Evolutionary conservation across 1,284 basidiomycete species (phyloP).

Genomic region (Hemileccinum hortonii): DNA sequence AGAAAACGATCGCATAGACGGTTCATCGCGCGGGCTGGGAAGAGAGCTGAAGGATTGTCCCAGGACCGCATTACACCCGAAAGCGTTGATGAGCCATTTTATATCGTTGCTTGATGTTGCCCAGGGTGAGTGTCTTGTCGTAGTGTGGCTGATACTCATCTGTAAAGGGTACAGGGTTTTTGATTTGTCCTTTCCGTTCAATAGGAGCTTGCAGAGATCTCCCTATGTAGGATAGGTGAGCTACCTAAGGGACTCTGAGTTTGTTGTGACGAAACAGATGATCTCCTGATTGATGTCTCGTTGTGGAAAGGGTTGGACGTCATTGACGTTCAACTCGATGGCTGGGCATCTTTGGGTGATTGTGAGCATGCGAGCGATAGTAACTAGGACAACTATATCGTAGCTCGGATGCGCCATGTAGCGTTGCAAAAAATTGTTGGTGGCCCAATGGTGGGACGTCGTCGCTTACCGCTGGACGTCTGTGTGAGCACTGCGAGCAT

Average conservation of each 20-base stretch:
- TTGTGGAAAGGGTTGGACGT: background rate
- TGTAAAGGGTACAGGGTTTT: slow-evolving; percentile 4
- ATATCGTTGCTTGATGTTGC: slow-evolving; percentile 10
- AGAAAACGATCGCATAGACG: slow-evolving; percentile 59
- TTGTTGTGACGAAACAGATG: slow-evolving; percentile 5
- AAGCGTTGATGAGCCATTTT: slow-evolving; percentile 1
- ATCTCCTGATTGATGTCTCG: slow-evolving; percentile 11
- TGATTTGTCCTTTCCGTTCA: background rate
- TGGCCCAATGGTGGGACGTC: no score
- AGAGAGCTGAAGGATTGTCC: slow-evolving; percentile 3
- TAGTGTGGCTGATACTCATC: background rate
- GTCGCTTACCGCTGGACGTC: slow-evolving; percentile 21
- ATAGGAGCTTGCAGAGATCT: background rate
- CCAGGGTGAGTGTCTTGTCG: slow-evolving; percentile 11
- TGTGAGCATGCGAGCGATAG: slow-evolving; percentile 5
- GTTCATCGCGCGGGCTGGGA: slow-evolving; percentile 18
- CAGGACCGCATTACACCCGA: background rate
- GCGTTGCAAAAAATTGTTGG: slow-evolving; percentile 23
- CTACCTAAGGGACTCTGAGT: background rate
- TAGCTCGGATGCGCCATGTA: slow-evolving; percentile 15
- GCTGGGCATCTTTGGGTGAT: background rate
- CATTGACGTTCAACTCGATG: background rate
- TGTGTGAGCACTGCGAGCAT: slow-evolving; percentile 21
- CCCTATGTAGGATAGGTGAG: slow-evolving; percentile 2
- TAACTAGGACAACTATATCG: slow-evolving; percentile 14